Evolutionary conservation across 2,329 filamentous ascomycete genomes (phyloP), one percentile per base, ranked within the genome.

Genomic region (Rhynchosporium agropyri): DNA sequence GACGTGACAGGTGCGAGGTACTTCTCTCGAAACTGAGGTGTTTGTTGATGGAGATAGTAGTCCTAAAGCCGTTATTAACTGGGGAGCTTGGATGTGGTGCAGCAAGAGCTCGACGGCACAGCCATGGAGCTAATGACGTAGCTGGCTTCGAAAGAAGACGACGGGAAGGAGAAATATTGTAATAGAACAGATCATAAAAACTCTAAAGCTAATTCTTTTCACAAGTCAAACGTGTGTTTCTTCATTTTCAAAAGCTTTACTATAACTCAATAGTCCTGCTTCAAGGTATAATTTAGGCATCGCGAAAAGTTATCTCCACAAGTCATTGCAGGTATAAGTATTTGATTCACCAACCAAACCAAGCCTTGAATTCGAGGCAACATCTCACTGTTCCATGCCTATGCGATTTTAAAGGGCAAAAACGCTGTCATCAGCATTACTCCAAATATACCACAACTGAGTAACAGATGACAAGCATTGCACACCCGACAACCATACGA

Each of bases 391-490:
- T 45, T 42, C 46, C 50, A 33, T 53, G 45, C 56, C 9, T 51
- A n/a, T 12, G 36, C 31, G 29, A 46, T 15, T 13, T 29, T n/a
- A 43, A 36, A 38, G n/a, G 20, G 13, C 4, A 2, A 13, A 20
- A 12, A 26, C 26, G 13, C 20, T 26, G 50, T 40, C 50, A 53
- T 38, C 50, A 53, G 38, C 31, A 26, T 10, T 12, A 9, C 3
- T 38, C 50, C 13, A 15, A 53, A 12, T 33, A 31, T 7, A 38
- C 12, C 28, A 42, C 13, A 42, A 26, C 42, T 42, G 45, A 43
- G n/a, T 48, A 48, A 29, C 67, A 26, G 53, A 68, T 67, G 58
- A 62, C 63, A 63, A 53, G 64, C 15, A 67, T 67, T 51, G 63
- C 62, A 15, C 62, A 64, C 40, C 15, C 65, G 12, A 68, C 68